Conservation (phyloP, 768 basidiomycete genomes). For the Gloeostereum incarnatum region DNA sequence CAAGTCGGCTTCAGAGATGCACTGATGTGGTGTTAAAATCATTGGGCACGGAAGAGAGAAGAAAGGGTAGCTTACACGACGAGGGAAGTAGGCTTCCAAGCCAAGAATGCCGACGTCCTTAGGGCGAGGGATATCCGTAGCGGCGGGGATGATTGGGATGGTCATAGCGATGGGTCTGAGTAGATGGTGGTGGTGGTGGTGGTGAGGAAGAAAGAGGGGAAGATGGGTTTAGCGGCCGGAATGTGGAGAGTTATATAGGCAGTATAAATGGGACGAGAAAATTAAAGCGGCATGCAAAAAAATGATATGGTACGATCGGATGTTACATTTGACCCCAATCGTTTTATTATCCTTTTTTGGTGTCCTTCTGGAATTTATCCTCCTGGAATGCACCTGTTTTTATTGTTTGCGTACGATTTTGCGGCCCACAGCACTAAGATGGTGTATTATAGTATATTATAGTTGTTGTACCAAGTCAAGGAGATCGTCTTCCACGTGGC, state of each 20-base stretch:
- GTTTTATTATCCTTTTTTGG: too few relatives aligned
- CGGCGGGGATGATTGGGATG: slow-evolving; percentile 18
- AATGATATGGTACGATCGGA: slow-evolving; percentile 11
- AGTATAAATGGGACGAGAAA: slow-evolving; percentile 1
- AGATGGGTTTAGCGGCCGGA: too few relatives aligned
- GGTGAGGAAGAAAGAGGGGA: neutral
- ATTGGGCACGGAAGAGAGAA: slow-evolving; percentile 1
- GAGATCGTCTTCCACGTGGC: too few relatives aligned
- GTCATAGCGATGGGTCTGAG: slow-evolving; percentile 14
- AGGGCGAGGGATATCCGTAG: slow-evolving; percentile 50
- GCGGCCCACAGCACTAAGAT: too few relatives aligned
- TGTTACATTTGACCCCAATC: neutral
- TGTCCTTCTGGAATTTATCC: too few relatives aligned
- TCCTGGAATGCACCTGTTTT: too few relatives aligned
- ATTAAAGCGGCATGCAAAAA: slow-evolving; percentile 6
- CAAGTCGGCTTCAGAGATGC: slow-evolving; percentile 92
- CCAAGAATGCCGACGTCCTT: slow-evolving; percentile 92
- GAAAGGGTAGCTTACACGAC: slow-evolving; percentile 48
- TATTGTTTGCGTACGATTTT: too few relatives aligned
- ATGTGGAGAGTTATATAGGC: slow-evolving; percentile 9
- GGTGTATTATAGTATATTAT: too few relatives aligned
- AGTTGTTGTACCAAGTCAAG: too few relatives aligned
- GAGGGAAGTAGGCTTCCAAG: slow-evolving; percentile 93
- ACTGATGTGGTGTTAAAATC: too few relatives aligned
- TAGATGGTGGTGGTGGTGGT: neutral